Base-by-base conservation (phyloP, 495 filamentous ascomycete species). In the Pyrenula massariospora region DNA sequence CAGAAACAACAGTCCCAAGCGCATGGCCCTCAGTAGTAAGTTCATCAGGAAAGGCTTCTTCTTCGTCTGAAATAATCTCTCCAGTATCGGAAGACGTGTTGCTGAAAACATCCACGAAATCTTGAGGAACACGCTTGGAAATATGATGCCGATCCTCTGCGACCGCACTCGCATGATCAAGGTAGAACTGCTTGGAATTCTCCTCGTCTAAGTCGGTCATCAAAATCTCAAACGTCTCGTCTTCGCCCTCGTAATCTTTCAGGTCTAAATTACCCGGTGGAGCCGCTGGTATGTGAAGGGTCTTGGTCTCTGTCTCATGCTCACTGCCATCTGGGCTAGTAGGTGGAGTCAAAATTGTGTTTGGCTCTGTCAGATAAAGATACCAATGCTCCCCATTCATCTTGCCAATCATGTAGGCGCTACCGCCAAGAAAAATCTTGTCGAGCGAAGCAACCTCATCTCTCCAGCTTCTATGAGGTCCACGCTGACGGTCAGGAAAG, bases 311-410 rank as follows among this genome's bases (percentile, higher is more conserved):
- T 1, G 89, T 95, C 54, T 77, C 74, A 31, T 68, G 58, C 22
- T 68, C 68, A 48, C 70, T 65, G 20, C 62, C 67, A 25, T 81
- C 75, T 1, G 93, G 92, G 20, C 85, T 95, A 8, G 82, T 74
- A 56, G 94, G 93, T 12, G 91, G 94, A 0, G 91, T 96, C 56
- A 96, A 77, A 60, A 82, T 70, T 10, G 79, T 86, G 65, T 86
- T 80, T 19, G 94, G 90, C 54, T 88, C 86, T 25, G 94, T 99
- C 66, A 96, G 81, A 70, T 97, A 99, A 47, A 99, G 75, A 65
- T 97, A 97, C 94, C 94, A 99, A 65, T 99, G 94, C 71, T 97
- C 94, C 58, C 93, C 92, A 65, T 99, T 99, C 91, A 97, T 96
- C 70, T 95, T 96, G 61, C 94, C 94, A 59, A 99, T 93, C 91